Conservation (phyloP, 225 moss, liverwort and hornwort genomes). For the Bryum argenteum region DNA sequence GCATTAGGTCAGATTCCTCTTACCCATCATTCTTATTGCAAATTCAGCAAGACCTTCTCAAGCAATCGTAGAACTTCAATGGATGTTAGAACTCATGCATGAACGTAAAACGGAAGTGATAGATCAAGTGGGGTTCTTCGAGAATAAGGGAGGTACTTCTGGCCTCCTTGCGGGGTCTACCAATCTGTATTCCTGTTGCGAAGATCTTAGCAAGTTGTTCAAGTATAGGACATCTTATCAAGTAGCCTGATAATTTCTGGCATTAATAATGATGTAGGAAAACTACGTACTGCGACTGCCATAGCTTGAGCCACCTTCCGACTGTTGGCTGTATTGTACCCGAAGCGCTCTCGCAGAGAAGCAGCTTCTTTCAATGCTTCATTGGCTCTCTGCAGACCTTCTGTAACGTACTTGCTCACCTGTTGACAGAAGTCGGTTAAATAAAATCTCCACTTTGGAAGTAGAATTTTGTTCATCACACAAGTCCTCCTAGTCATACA, state of each 20-base stretch:
- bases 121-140: no score
- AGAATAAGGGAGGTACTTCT: no score
- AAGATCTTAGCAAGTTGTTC: neutral
- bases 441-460: neutral
- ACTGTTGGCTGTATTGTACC: constrained; percentile 51
- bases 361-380: constrained; percentile 85
- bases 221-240: neutral
- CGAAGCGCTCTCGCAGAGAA: constrained; percentile 70
- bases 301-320: constrained; percentile 77
- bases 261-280: constrained; percentile 5
- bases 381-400: constrained; percentile 76
- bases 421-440: constrained; percentile 28
- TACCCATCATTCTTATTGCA: neutral
- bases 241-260: neutral
- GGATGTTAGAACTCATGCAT: no score
- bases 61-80: no score
- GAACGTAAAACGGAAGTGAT: no score
- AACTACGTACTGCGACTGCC: constrained; percentile 70
- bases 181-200: neutral
- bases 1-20: constrained; percentile 8
- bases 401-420: constrained; percentile 85
- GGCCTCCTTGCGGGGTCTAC: no score
- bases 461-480: neutral
- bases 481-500: neutral
- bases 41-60: no score